Evolutionary conservation across 768 basidiomycete species (phyloP).

Genomic region (Polyporus arcularius): DNA sequence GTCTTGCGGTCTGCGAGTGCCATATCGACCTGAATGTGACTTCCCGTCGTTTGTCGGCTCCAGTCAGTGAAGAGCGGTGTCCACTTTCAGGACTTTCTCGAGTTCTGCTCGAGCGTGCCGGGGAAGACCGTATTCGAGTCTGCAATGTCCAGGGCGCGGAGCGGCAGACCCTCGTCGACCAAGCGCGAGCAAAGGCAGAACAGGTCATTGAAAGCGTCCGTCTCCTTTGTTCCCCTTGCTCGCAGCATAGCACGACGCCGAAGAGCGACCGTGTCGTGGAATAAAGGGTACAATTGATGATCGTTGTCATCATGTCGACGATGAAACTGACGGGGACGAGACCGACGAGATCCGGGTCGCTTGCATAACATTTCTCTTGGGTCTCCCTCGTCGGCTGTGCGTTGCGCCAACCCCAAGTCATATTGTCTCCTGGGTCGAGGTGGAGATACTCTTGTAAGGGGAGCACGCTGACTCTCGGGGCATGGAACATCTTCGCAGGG

Average conservation of each 20-base stretch:
- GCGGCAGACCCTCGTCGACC: neutral
- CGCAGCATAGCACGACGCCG: neutral
- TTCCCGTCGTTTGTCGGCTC: neutral
- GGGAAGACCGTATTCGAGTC: neutral
- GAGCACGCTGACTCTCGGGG: too few species aligned
- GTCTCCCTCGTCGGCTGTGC: neutral
- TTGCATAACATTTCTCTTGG: neutral
- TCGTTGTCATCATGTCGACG: neutral
- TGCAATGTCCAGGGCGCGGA: neutral
- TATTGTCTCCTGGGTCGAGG: too few species aligned
- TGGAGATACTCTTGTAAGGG: too few species aligned
- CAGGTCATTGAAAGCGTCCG: neutral
- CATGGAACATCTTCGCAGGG: too few species aligned
- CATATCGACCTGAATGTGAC: neutral
- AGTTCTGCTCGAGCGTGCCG: neutral
- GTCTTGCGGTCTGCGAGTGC: too few species aligned
- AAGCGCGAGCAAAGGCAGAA: neutral
- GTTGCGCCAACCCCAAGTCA: neutral
- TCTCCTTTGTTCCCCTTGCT: neutral
- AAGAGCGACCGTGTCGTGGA: neutral
- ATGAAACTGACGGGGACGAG: neutral
- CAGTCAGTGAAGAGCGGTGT: neutral
- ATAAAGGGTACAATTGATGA: neutral
- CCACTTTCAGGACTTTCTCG: neutral
- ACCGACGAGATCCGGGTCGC: neutral